Conservation (phyloP, 225 moss, liverwort and hornwort species). For the Asterella californica region DNA sequence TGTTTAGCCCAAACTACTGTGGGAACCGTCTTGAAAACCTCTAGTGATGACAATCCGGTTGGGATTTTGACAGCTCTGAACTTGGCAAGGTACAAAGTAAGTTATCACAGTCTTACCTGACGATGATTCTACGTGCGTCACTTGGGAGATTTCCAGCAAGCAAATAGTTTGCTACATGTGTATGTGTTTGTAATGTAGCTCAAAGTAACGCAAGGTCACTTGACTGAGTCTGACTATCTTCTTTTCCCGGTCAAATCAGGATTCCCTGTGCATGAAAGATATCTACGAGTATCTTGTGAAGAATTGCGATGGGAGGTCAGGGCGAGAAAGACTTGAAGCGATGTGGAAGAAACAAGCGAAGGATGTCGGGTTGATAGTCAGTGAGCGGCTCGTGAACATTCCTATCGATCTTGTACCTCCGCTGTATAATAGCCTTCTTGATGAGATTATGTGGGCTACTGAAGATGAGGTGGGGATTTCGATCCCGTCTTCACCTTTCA, state of each 20-base stretch:
- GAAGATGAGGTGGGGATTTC: constrained; percentile 71
- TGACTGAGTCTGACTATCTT: not conserved
- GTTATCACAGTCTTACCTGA: not conserved
- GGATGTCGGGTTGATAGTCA: constrained; percentile 73
- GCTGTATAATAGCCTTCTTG: constrained; percentile 78
- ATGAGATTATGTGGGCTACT: constrained; percentile 86
- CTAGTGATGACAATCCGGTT: constrained; percentile 76
- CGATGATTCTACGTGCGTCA: not conserved
- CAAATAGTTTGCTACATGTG: not conserved
- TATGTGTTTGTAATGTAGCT: not conserved
- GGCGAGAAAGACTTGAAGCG: constrained; percentile 54
- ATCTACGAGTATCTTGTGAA: constrained; percentile 57
- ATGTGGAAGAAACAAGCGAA: constrained; percentile 71
- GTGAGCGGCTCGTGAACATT: constrained; percentile 81
- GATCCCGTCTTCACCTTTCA: not conserved
- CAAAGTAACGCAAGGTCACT: not conserved
- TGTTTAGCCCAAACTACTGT: constrained; percentile 79
- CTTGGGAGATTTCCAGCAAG: no score
- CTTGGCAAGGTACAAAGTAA: constrained; percentile 77
- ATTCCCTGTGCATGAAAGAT: constrained; percentile 63
- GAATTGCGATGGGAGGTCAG: constrained; percentile 53
- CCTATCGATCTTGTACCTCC: constrained; percentile 80
- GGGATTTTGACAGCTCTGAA: constrained; percentile 81
- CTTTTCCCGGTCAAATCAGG: constrained; percentile 33
- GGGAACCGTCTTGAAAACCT: constrained; percentile 79